Conservation (phyloP, 2,329 filamentous ascomycete genomes). For the Aspergillus unguis region DNA sequence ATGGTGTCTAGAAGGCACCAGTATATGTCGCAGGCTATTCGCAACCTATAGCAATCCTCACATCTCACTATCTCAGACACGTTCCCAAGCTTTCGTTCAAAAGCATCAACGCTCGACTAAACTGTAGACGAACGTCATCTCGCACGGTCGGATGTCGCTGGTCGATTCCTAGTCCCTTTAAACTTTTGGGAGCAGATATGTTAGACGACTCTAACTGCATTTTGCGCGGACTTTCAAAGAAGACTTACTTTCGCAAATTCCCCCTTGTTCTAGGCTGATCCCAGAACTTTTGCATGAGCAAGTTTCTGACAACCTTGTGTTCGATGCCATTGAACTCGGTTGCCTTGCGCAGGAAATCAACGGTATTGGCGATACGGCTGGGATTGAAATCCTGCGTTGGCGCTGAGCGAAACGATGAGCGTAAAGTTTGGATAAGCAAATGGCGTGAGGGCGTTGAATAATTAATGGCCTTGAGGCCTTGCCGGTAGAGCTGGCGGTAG, state of each 20-base stretch:
- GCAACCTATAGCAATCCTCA: background rate
- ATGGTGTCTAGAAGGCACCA: background rate
- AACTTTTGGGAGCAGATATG: slow-evolving; percentile 19
- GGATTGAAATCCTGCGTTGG: slow-evolving; percentile 37
- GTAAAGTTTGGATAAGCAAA: slow-evolving; percentile 47
- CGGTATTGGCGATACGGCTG: slow-evolving; percentile 42
- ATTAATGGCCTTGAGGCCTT: slow-evolving; percentile 53
- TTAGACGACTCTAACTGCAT: slow-evolving; percentile 17
- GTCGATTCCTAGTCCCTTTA: slow-evolving; percentile 28
- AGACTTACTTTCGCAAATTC: slow-evolving; percentile 32
- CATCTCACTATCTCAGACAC: slow-evolving; percentile 33
- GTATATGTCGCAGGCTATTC: background rate
- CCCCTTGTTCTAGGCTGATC: slow-evolving; percentile 32
- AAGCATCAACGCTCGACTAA: slow-evolving; percentile 44
- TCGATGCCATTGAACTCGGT: slow-evolving; percentile 40
- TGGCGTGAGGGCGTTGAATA: slow-evolving; percentile 57
- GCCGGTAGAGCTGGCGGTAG: slow-evolving; percentile 57
- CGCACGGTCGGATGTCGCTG: slow-evolving; percentile 29
- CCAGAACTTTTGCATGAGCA: slow-evolving; percentile 45
- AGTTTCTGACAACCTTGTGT: slow-evolving; percentile 47
- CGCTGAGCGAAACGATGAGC: slow-evolving; percentile 41
- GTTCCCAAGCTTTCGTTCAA: slow-evolving; percentile 48
- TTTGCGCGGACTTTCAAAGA: background rate
- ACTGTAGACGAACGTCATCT: slow-evolving; percentile 38
- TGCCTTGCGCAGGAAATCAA: slow-evolving; percentile 45